Conservation (phyloP, 345 rosid genomes). For the Eucalyptus victrix region DNA sequence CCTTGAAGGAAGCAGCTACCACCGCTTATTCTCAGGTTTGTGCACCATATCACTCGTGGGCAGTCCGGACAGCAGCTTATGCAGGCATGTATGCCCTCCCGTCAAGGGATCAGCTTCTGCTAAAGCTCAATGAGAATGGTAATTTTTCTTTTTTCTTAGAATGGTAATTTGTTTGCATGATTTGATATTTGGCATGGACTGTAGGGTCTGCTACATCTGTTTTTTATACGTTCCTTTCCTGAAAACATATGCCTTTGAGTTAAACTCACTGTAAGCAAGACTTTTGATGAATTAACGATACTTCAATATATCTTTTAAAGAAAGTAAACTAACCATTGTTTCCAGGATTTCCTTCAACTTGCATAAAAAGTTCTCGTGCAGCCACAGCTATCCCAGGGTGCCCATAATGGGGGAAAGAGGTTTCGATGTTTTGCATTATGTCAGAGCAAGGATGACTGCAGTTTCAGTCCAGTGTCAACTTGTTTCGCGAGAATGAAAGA, state of each 20-base stretch:
- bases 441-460: constrained; percentile 18
- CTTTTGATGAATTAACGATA: neutral
- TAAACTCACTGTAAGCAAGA: neutral
- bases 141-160: neutral
- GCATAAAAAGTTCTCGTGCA: constrained; percentile 68
- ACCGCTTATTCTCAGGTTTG: constrained; percentile 3
- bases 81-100: constrained; percentile 8
- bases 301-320: neutral
- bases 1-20: constrained; percentile 2
- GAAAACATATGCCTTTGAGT: neutral
- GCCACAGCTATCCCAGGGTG: constrained; percentile 81
- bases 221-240: neutral
- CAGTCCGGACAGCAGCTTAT: constrained; percentile 5
- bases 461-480: constrained; percentile 1
- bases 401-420: constrained; percentile 66
- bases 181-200: neutral
- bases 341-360: constrained; percentile 60
- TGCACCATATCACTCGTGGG: constrained; percentile 6
- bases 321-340: constrained; percentile 18
- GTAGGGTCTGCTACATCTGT: neutral
- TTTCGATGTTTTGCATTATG: constrained; percentile 21
- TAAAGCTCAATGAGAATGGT: constrained; percentile 5
- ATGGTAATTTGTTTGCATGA: neutral
- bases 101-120: neutral
- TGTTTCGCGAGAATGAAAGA: neutral